Evolutionary conservation across 139 green algal genomes (phyloP), one percentile per base, ranked within the genome.

Genomic region (Chlorella vulgaris): DNA sequence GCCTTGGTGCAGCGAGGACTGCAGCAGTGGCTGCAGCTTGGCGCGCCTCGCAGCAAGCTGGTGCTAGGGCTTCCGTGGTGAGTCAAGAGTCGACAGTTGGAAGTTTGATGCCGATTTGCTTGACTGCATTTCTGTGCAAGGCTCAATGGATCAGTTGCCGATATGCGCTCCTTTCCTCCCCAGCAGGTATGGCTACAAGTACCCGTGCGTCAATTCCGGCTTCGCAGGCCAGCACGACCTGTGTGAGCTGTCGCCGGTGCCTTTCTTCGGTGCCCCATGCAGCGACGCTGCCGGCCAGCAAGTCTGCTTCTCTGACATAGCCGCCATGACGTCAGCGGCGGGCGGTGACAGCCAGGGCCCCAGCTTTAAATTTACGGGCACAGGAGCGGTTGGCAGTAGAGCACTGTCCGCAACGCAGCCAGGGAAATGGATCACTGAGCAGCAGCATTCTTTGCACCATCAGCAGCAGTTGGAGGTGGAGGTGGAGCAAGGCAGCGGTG

Each of bases 21-120:
- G 43, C 24, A 66, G 29, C 84, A 91, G 69, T 93, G 87, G 87
- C 67, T 90, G 68, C 47, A 75, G 6, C 47, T 88, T 61, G 87
- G 86, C 0, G 42, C 86, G 18, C 86, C 85, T 1, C 35, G 82
- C 7, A 26, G 13, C 62, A 93, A 93, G 82, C 71, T 91, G 38
- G 84, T 93, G 21, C 80, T 93, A 40, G 89, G 89, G 15, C 65
- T 93, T 77, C 89, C 89, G 2, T 93, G 89, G 89, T 92, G 78
- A 66, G 67, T 47, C 28, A 24, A 70, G 6, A 8, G 28, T 40
- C n/a, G n/a, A n/a, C n/a, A n/a, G n/a, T n/a, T n/a, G n/a, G n/a
- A n/a, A n/a, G n/a, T n/a, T n/a, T n/a, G n/a, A n/a, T n/a, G n/a
- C n/a, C n/a, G n/a, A n/a, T n/a, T n/a, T n/a, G n/a, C n/a, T n/a